Conservation (phyloP, 2,329 filamentous ascomycete species). For the Venturia asperata region DNA sequence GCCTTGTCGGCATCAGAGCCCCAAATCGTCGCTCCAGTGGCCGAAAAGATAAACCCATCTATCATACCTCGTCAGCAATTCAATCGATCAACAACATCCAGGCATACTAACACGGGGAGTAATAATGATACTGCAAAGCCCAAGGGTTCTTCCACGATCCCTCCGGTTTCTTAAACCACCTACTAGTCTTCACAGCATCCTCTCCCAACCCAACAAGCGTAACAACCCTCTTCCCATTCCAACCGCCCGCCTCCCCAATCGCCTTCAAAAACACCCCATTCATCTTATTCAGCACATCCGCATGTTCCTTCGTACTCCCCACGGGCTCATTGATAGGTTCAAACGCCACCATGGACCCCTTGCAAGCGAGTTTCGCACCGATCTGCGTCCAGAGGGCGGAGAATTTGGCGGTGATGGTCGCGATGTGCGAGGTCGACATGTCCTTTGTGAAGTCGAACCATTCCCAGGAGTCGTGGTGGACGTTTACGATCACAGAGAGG, state of each 20-base stretch:
- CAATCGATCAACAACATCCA: slow-evolving; percentile 23
- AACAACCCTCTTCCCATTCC: slow-evolving; percentile 49
- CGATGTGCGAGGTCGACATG: slow-evolving; percentile 38
- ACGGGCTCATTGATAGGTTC: slow-evolving; percentile 56
- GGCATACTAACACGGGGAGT: slow-evolving; percentile 38
- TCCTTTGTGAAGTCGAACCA: slow-evolving; percentile 49
- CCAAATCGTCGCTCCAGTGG: slow-evolving; percentile 56
- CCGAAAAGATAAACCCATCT: slow-evolving; percentile 35
- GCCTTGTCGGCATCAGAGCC: slow-evolving; percentile 49
- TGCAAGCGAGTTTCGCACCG: slow-evolving; percentile 47
- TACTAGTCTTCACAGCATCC: slow-evolving; percentile 46
- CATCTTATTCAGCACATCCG: slow-evolving; percentile 46
- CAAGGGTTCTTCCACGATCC: slow-evolving; percentile 47
- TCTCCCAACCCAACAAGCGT: slow-evolving; percentile 48
- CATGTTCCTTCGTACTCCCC: slow-evolving; percentile 45
- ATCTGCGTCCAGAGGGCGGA: slow-evolving; percentile 53
- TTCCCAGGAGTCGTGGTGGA: slow-evolving; percentile 53
- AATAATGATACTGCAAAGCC: slow-evolving; percentile 57
- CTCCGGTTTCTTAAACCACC: slow-evolving; percentile 47
- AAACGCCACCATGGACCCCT: slow-evolving; percentile 48
- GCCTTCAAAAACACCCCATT: slow-evolving; percentile 51
- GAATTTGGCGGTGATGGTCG: slow-evolving; percentile 50
- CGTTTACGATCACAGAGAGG: slow-evolving; percentile 50
- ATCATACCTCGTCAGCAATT: slow-evolving; percentile 28
- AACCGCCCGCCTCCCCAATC: slow-evolving; percentile 48